Evolutionary conservation across 2,329 filamentous ascomycete genomes (phyloP).

Genomic region (Aspergillus pseudoglaucus): DNA sequence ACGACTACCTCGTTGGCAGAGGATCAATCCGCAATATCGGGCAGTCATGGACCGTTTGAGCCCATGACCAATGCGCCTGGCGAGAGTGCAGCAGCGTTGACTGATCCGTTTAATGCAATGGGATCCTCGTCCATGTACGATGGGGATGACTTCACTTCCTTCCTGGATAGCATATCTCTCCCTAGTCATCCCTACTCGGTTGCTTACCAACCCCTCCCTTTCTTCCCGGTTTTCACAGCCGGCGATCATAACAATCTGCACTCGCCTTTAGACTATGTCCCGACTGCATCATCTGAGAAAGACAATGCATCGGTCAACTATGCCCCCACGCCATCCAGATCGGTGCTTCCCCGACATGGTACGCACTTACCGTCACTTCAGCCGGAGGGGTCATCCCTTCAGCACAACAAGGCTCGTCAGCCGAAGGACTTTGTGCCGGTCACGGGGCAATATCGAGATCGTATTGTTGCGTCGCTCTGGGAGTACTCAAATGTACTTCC

Average conservation of each 20-base stretch:
- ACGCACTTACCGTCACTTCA: constrained; percentile 29
- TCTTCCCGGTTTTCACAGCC: constrained; percentile 21
- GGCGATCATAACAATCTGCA: constrained; percentile 2
- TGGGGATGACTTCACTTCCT: constrained; percentile 30
- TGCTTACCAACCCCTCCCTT: constrained; percentile 26
- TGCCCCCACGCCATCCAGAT: constrained; percentile 20
- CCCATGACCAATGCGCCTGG: neutral
- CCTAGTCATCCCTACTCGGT: constrained; percentile 29
- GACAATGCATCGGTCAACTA: constrained; percentile 4
- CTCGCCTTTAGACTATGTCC: constrained; percentile 14
- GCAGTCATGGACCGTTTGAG: constrained; percentile 8
- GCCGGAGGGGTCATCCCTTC: constrained; percentile 21
- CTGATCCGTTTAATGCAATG: constrained; percentile 19
- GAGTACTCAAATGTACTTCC: constrained; percentile 23
- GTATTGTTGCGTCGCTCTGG: constrained; percentile 14
- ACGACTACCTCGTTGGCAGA: constrained; percentile 18
- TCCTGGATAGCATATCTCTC: constrained; percentile 27
- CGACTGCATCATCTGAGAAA: constrained; percentile 13
- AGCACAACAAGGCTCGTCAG: constrained; percentile 17
- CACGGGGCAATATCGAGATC: constrained; percentile 26
- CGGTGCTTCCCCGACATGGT: constrained; percentile 26
- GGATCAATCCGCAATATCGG: constrained; percentile 9
- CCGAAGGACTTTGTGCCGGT: constrained; percentile 24
- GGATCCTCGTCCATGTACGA: constrained; percentile 16
- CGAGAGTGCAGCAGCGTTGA: constrained; percentile 9